A percentile compares a stretch with the other conserved stretches of the same genome.
These are phyloP conservation scores for Epichloe sylvatica DNA, from an alignment of 2,329 filamentous ascomycete genomes.

Conservation along the genomic window DNA sequence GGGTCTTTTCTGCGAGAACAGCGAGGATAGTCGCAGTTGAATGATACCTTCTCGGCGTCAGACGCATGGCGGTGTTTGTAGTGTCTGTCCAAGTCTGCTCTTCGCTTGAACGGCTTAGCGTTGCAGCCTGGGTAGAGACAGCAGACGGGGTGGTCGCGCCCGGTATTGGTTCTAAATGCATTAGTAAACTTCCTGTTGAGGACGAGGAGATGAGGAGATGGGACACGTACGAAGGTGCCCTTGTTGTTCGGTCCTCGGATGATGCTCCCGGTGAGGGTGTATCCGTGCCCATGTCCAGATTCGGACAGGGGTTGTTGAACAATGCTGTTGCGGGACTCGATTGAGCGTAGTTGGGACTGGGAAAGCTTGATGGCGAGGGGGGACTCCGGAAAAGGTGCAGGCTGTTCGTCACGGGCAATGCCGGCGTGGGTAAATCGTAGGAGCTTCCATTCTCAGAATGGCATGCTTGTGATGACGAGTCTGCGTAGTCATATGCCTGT, in stretches of 20 bases:
- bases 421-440: constrained; percentile 1
- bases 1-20: constrained; percentile 32
- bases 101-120: constrained; percentile 33
- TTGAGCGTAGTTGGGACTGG: constrained; percentile 3
- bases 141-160: constrained; percentile 21
- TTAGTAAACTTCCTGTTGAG: not conserved
- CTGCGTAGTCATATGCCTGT: not conserved
- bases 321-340: constrained; percentile 4
- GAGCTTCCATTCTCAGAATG: constrained; percentile 1
- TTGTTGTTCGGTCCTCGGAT: constrained; percentile 4
- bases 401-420: not conserved
- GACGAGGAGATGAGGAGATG: not conserved
- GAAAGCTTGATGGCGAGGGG: constrained; percentile 1
- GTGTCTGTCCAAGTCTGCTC: constrained; percentile 42
- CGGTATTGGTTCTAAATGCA: constrained; percentile 6
- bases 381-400: not conserved
- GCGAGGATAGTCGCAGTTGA: constrained; percentile 36
- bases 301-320: constrained; percentile 9
- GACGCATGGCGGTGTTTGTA: constrained; percentile 33
- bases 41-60: constrained; percentile 27
- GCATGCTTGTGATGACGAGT: constrained; percentile 2
- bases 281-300: constrained; percentile 8
- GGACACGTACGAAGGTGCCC: constrained; percentile 5
- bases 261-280: constrained; percentile 7
- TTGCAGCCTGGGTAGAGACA: constrained; percentile 30